Base-by-base conservation (phyloP, 306 rosid species). In the Trichosanthes cucumerina region DNA sequence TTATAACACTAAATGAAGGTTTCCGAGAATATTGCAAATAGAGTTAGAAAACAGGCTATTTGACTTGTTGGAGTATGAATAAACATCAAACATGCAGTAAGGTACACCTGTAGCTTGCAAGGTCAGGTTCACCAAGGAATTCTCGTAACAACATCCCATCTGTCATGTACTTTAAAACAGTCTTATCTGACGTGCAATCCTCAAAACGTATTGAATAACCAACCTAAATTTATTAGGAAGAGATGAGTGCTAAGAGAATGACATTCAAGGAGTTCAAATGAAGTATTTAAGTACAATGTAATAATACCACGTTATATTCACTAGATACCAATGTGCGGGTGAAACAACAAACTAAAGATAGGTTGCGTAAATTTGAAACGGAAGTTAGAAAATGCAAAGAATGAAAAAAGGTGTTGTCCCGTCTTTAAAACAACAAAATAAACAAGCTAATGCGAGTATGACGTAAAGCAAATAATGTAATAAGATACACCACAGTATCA, bases 201-300 rank as follows among this genome's bases (percentile, higher is more conserved):
- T 95, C 98, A 78, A 95, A 95, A 81, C 98, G 97, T 49, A 95
- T 95, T 59, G 98, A 95, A 82, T 92, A 95, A 66, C 98, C 98
- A 84, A 95, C 98, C 98, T 94, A 84, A 73, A 87, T 73, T 81
- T 54, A 75, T 36, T 50, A 69, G 50, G 78, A 34, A 76, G 31
- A 79, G 69, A 36, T 72, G 46, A 19, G 26, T 36, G 18, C 36
- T n/a, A 34, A 52, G 4, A 38, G 68, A 46, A 47, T 63, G 9
- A 63, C 70, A 54, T 76, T 56, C 76, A 80, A 70, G 64, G 69
- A 68, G 46, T 72, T 44, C 52, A 44, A 46, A 44, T 13, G 39
- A 49, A 18, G 78, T 52, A 75, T 16, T 31, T n/a, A 28, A 15
- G 46, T 50, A 31, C 31, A 75, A 50, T 56, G 57, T 34, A 53